Evolutionary conservation across 768 basidiomycete species (phyloP).

Genomic region (Coprinopsis strossmayeri): DNA sequence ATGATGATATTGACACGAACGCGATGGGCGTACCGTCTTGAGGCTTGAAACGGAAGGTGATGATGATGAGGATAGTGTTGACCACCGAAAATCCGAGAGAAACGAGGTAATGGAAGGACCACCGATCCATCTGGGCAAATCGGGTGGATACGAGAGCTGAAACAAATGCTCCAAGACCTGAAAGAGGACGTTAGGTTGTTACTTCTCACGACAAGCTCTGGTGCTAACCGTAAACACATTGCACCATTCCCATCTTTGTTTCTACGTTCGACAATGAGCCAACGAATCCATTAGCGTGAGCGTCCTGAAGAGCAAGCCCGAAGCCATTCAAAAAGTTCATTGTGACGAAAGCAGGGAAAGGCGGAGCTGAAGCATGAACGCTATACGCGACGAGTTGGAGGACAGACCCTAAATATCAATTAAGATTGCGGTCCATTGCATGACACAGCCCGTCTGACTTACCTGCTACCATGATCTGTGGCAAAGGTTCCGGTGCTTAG

Average conservation of each 20-base stretch:
- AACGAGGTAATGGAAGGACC: conserved; percentile 75
- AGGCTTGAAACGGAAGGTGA: conserved; percentile 60
- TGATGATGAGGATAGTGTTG: conserved; percentile 45
- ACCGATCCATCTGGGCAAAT: conserved; percentile 56
- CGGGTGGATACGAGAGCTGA: conserved; percentile 79
- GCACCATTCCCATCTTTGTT: conserved; percentile 63
- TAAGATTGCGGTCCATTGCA: neutral
- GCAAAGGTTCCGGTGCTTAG: neutral
- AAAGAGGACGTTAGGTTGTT: neutral
- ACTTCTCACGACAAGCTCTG: neutral
- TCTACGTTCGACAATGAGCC: conserved; percentile 52
- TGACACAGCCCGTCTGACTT: neutral
- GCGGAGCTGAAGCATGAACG: conserved; percentile 48
- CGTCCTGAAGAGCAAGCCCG: conserved; percentile 48
- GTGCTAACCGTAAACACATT: conserved; percentile 52
- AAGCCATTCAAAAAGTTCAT: conserved; percentile 37
- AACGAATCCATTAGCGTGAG: conserved; percentile 67
- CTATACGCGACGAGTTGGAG: conserved; percentile 48
- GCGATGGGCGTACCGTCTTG: conserved; percentile 79
- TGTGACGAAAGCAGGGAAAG: conserved; percentile 58
- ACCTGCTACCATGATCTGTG: conserved; percentile 12
- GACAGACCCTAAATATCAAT: conserved; percentile 44
- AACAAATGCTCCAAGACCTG: conserved; percentile 61
- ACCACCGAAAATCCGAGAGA: conserved; percentile 60
- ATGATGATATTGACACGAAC: too few relatives aligned